Evolutionary conservation across 2,329 filamentous ascomycete species (phyloP).

Genomic region (Fusarium nygamai): DNA sequence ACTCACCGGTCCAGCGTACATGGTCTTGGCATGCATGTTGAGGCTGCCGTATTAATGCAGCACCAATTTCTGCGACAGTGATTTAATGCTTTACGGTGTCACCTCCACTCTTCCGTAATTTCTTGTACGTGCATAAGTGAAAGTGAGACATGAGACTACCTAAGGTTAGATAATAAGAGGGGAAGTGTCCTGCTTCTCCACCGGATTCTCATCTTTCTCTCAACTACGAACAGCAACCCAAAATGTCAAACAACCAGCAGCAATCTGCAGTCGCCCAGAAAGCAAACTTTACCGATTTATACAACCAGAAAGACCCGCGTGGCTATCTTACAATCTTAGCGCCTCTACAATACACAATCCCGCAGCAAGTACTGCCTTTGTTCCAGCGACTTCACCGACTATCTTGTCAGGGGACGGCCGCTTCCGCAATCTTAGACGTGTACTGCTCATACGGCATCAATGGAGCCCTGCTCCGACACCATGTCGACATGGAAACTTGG

Average conservation of each 20-base stretch:
- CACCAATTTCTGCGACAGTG: not conserved
- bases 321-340: not conserved
- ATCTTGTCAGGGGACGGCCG: accelerated
- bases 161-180: not conserved
- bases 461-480: not conserved
- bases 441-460: not conserved
- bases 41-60: not conserved
- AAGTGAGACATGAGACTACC: too few relatives aligned
- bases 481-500: not conserved
- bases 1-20: not conserved
- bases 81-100: not conserved
- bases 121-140: not conserved
- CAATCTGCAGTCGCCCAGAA: not conserved
- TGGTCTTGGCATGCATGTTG: not conserved
- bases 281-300: not conserved
- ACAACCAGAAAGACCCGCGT: not conserved
- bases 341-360: not conserved
- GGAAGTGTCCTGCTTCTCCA: too few relatives aligned
- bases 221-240: not conserved
- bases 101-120: not conserved
- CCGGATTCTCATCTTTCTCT: not conserved
- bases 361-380: not conserved
- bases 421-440: not conserved
- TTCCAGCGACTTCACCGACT: not conserved
- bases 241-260: not conserved